phyloP scores from a whole-genome alignment of 1,284 basidiomycete species.

The Meira nashicola region DNA sequence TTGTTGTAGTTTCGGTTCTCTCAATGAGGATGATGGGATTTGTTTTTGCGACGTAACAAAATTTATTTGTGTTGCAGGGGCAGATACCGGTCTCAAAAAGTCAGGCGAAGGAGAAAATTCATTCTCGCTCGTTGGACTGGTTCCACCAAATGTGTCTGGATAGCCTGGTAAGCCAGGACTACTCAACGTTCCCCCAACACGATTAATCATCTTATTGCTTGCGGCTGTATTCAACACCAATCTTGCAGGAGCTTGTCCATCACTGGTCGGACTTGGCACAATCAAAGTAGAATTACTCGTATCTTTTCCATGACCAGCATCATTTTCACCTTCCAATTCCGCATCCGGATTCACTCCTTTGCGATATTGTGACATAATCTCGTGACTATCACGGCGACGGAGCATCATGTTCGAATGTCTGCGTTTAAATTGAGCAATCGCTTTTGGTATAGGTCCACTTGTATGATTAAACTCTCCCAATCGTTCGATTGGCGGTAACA shows the following conservation, averaged over 20 bases:
- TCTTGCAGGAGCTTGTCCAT: background rate
- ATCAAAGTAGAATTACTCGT: too few species aligned
- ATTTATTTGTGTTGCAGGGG: too few species aligned
- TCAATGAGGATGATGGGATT: too few species aligned
- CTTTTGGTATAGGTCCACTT: constrained; percentile 18
- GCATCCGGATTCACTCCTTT: constrained; percentile 20
- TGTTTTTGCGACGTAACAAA: too few species aligned
- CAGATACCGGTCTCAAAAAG: too few species aligned
- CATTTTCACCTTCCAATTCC: background rate
- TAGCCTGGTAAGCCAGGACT: constrained; percentile 13
- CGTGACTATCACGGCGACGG: constrained; percentile 34
- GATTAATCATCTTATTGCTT: background rate
- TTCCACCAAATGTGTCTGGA: constrained; percentile 9
- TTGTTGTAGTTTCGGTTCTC: too few species aligned
- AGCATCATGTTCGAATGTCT: background rate
- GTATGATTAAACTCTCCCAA: too few species aligned
- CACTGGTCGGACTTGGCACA: too few species aligned
- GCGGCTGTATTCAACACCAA: background rate
- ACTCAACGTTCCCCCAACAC: background rate
- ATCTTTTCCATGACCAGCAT: background rate
- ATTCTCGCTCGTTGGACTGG: background rate
- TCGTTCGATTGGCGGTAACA: too few species aligned
- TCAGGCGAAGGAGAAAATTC: background rate
- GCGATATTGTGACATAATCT: constrained; percentile 48
- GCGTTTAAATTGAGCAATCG: constrained; percentile 18